Conservation (phyloP, 768 basidiomycete genomes). For the Daedaleopsis sinensis region DNA sequence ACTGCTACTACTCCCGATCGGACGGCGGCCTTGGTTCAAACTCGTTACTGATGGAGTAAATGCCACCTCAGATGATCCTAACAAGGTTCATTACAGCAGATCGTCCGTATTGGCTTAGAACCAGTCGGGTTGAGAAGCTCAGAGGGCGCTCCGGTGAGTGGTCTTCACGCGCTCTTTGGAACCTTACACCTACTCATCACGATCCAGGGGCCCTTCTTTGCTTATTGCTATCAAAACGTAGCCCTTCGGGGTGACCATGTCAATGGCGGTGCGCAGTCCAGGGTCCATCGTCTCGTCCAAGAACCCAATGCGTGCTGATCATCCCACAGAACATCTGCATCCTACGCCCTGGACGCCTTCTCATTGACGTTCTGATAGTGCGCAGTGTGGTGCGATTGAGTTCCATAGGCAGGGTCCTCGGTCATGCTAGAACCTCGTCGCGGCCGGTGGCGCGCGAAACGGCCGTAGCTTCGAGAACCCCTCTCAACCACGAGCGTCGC, state of each 20-base stretch:
- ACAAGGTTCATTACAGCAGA: not conserved
- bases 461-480: not conserved
- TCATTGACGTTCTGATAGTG: not conserved
- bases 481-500: not conserved
- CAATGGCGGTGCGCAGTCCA: not conserved
- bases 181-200: not conserved
- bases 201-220: not conserved
- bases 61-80: not conserved
- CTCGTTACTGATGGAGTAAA: not conserved
- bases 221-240: not conserved
- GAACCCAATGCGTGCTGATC: not conserved
- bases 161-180: not conserved
- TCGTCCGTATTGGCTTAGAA: not conserved
- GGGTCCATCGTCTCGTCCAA: not conserved
- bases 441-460: not conserved
- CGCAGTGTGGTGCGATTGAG: not conserved
- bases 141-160: not conserved
- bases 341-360: not conserved
- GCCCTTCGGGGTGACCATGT: not conserved
- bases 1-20: not conserved
- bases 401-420: not conserved
- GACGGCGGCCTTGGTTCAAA: not conserved
- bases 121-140: not conserved
- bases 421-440: not conserved
- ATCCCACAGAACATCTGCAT: not conserved